These are phyloP conservation scores for Botryotinia convoluta DNA, from an alignment of 2,329 filamentous ascomycete species.

Conservation along the genomic window DNA sequence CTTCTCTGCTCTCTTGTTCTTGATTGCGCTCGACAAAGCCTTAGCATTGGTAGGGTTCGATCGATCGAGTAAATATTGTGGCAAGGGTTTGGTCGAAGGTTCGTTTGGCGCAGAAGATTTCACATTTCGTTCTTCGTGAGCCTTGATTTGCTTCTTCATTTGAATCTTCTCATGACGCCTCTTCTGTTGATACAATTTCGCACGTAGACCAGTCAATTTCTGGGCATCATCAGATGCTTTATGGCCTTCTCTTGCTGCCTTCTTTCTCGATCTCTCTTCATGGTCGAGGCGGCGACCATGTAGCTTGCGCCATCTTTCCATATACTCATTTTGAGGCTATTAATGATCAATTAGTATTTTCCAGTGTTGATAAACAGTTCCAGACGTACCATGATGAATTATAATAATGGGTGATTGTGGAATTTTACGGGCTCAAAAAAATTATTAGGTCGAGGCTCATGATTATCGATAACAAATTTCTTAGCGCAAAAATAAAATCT, in stretches of 20 bases:
- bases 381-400: slow-evolving; percentile 28
- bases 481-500: slow-evolving; percentile 15
- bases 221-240: slow-evolving; percentile 86
- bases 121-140: slow-evolving; percentile 92
- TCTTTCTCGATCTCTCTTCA: slow-evolving; percentile 81
- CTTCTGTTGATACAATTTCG: slow-evolving; percentile 92
- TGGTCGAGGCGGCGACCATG: slow-evolving; percentile 47
- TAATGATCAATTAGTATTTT: slow-evolving; percentile 26
- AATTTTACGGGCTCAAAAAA: slow-evolving; percentile 23
- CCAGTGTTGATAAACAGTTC: slow-evolving; percentile 26
- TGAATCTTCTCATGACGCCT: slow-evolving; percentile 97
- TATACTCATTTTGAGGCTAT: slow-evolving; percentile 80
- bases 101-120: slow-evolving; percentile 78
- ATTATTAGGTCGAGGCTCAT: slow-evolving; percentile 12
- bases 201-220: slow-evolving; percentile 85
- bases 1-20: slow-evolving; percentile 93
- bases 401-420: slow-evolving; percentile 22
- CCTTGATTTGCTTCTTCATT: slow-evolving; percentile 92
- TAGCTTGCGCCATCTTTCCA: slow-evolving; percentile 73
- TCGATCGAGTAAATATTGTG: slow-evolving; percentile 90
- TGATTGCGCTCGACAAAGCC: slow-evolving; percentile 80
- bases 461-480: slow-evolving; percentile 28
- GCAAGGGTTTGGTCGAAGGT: slow-evolving; percentile 77
- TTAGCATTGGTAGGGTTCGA: slow-evolving; percentile 57
- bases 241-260: slow-evolving; percentile 82